A percentile compares a stretch with the other conserved stretches of the same genome.
phyloP scores from a whole-genome alignment of 1,284 basidiomycete species.

The Melampsora americana region DNA sequence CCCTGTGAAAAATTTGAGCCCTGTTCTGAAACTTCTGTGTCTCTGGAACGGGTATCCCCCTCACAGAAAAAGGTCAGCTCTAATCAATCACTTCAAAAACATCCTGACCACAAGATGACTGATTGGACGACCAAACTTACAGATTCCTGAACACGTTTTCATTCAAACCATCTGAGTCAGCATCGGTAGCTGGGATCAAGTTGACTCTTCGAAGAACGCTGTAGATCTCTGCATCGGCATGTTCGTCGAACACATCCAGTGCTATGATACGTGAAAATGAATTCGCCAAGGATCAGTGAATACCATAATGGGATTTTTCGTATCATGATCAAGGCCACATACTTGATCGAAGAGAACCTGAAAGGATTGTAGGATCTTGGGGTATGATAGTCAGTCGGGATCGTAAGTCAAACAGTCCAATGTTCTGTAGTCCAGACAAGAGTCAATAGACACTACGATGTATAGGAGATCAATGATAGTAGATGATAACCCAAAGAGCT shows the following conservation, averaged over 20 bases:
- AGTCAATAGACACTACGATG: conserved; percentile 58
- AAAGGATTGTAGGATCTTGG: conserved; percentile 75
- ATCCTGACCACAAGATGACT: conserved; percentile 50
- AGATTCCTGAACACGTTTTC: conserved; percentile 60
- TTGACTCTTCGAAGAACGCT: conserved; percentile 84
- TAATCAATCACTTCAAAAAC: conserved; percentile 60
- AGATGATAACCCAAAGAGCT: conserved; percentile 67
- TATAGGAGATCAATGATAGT: conserved; percentile 52
- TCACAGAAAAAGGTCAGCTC: background rate
- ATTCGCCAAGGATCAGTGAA: background rate
- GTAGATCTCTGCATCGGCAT: conserved; percentile 78
- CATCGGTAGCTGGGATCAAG: conserved; percentile 60
- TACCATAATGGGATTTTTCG: too few relatives aligned
- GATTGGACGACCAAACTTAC: conserved; percentile 57
- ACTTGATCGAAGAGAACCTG: conserved; percentile 72
- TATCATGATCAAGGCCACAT: background rate
- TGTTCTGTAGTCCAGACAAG: conserved; percentile 54
- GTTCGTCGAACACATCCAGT: conserved; percentile 86
- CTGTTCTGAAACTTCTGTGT: conserved; percentile 49
- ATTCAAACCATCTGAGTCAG: conserved; percentile 59
- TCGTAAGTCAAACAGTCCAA: conserved; percentile 82
- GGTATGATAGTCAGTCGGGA: conserved; percentile 72
- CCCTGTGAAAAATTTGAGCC: conserved; percentile 93
- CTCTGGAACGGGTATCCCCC: conserved; percentile 47
- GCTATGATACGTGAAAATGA: conserved; percentile 55